Evolutionary conservation across 257 asterid species (phyloP).

Genomic region (Buddleja alternifolia): DNA sequence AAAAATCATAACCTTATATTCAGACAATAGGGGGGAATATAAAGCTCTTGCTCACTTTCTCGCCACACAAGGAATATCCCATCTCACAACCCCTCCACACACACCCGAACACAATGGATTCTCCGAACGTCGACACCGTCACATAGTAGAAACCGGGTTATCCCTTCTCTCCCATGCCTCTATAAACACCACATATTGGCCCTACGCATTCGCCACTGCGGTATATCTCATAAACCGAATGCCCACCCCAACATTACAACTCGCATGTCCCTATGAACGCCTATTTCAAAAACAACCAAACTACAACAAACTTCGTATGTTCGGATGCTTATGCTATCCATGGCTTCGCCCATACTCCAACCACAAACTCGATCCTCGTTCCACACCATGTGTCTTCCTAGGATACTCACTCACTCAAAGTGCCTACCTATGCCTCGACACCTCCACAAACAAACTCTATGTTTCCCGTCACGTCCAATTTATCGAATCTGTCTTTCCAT

Average conservation of each 20-base stretch:
- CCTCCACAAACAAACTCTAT: not conserved
- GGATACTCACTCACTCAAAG: constrained; percentile 11
- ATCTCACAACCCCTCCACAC: constrained; percentile 23
- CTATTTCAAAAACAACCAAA: not conserved
- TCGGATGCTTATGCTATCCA: constrained; percentile 17
- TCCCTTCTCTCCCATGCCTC: not conserved
- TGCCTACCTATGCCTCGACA: too few species aligned
- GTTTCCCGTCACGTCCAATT: constrained; percentile 9
- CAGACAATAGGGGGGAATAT: constrained; percentile 22
- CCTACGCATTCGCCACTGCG: not conserved
- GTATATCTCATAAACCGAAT: not conserved
- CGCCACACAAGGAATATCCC: not conserved
- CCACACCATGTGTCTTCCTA: not conserved
- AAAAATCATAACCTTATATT: not conserved
- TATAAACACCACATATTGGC: not conserved
- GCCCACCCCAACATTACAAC: too few species aligned
- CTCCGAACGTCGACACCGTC: not conserved
- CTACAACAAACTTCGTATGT: not conserved
- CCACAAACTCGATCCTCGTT: not conserved
- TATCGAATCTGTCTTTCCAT: not conserved
- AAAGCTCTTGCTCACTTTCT: not conserved
- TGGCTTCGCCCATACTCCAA: not conserved
- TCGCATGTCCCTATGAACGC: not conserved
- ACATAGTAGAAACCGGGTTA: not conserved
- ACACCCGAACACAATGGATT: constrained; percentile 23